Base-by-base conservation (phyloP, 495 filamentous ascomycete genomes). In the Talaromyces nanjingensis region DNA sequence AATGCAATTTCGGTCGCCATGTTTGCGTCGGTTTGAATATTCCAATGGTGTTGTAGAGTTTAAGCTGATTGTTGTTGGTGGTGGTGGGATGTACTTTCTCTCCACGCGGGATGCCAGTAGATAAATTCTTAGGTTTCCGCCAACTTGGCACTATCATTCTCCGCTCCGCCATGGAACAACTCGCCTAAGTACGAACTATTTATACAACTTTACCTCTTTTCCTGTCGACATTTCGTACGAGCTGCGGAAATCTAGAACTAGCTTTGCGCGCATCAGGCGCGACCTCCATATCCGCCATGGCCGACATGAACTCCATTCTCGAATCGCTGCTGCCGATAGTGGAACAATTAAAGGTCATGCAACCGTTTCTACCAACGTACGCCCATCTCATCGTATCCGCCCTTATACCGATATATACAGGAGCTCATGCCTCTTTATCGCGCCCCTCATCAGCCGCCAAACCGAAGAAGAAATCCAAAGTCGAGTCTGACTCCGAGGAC, bases 1-100 rank as follows among this genome's bases (percentile, higher is more conserved):
- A 96, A 84, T 25, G 81, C 78, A 59, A 96, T 83, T 65, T 90
- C 86, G 25, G 86, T 90, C 29, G 91, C 81, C 91, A 93, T 94
- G 27, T 59, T 75, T 24, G 33, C 42, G n/a, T 64, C 27, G 11
- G 34, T 27, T 39, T 5, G 25, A 6, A 18, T 58, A 27, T 18
- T 6, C 9, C 14, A 20, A 22, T 64, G 25, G 56, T 25, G 58
- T 62, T 31, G 31, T 59, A 42, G 11, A 60, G 37, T 27, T 16
- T 25, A 61, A 37, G 45, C 64, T 58, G 64, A 66, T 62, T n/a
- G 52, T 49, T 49, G n/a, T 49, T 20, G 6, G 45, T 20, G 6
- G 45, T 20, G n/a, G 45, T 18, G 45, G 45, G 45, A 49, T 49
- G 42, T 20, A 25, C 22, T 29, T 29, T 56, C n/a, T n/a, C 52